These are phyloP conservation scores for Akebia trifoliata DNA, from an alignment of 164 flowering plant species.

Conservation along the genomic window DNA sequence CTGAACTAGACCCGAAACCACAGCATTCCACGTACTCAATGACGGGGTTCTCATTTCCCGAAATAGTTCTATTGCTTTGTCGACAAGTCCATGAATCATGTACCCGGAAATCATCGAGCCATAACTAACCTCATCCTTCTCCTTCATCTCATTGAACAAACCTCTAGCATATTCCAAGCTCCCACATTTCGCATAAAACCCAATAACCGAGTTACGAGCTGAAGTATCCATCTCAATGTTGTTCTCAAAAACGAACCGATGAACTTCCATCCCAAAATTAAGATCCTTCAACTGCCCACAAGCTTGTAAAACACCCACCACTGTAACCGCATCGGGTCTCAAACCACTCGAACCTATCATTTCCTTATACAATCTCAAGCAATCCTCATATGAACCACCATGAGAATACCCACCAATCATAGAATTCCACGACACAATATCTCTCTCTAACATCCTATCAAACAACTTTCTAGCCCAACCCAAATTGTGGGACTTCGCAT, in stretches of 20 bases:
- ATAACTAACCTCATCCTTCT: constrained; percentile 64
- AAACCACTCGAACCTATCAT: constrained; percentile 36
- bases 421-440: constrained; percentile 82
- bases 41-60: constrained; percentile 36
- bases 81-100: constrained; percentile 67
- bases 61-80: constrained; percentile 58
- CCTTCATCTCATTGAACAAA: constrained; percentile 54
- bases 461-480: constrained; percentile 52
- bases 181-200: constrained; percentile 75
- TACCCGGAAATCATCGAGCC: constrained; percentile 62
- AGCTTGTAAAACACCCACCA: constrained; percentile 61
- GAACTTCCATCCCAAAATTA: constrained; percentile 60
- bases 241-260: constrained; percentile 34
- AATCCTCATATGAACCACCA: constrained; percentile 50
- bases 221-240: constrained; percentile 45
- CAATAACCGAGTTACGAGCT: constrained; percentile 53
- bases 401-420: constrained; percentile 83
- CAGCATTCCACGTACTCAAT: constrained; percentile 73
- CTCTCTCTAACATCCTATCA: constrained; percentile 49
- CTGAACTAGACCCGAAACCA: constrained; percentile 73
- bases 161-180: constrained; percentile 68
- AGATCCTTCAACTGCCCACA: constrained; percentile 71
- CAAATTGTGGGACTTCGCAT: constrained; percentile 44
- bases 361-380: constrained; percentile 45
- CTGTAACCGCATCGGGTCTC: constrained; percentile 50